Evolutionary conservation across 2,329 filamentous ascomycete species (phyloP).

Genomic region (Clonostachys chloroleuca): DNA sequence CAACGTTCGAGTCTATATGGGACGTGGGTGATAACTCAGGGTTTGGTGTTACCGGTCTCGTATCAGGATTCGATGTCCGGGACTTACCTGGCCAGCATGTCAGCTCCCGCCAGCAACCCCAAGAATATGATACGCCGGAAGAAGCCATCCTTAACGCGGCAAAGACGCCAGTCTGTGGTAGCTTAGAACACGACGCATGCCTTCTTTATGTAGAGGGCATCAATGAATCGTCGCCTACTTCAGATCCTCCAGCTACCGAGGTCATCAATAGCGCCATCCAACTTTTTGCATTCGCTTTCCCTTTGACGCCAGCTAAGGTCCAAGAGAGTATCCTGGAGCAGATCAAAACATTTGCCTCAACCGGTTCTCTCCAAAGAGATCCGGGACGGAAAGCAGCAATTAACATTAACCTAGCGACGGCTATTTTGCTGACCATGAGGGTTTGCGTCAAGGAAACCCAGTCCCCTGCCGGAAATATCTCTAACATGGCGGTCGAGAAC

Average conservation of each 20-base stretch:
- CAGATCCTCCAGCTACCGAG: slow-evolving; percentile 84
- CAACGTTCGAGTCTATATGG: slow-evolving; percentile 91
- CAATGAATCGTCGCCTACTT: slow-evolving; percentile 39
- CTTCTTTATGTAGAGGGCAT: slow-evolving; percentile 61
- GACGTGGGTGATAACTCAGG: slow-evolving; percentile 92
- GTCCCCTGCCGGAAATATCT: slow-evolving; percentile 68
- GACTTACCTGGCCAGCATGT: slow-evolving; percentile 67
- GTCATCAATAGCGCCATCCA: slow-evolving; percentile 94
- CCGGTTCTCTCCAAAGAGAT: slow-evolving; percentile 75
- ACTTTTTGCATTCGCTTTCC: slow-evolving; percentile 86
- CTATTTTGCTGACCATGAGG: slow-evolving; percentile 74
- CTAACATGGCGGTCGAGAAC: slow-evolving; percentile 72
- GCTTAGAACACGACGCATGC: slow-evolving; percentile 85
- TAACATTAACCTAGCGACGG: slow-evolving; percentile 82
- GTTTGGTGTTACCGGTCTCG: slow-evolving; percentile 85
- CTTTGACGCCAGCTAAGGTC: slow-evolving; percentile 82
- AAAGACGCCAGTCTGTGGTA: slow-evolving; percentile 71
- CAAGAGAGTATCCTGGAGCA: slow-evolving; percentile 97
- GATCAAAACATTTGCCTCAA: slow-evolving; percentile 82
- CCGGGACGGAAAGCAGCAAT: slow-evolving; percentile 86
- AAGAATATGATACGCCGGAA: slow-evolving; percentile 56
- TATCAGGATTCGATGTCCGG: slow-evolving; percentile 70
- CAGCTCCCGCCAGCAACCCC: slow-evolving; percentile 31
- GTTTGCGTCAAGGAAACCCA: slow-evolving; percentile 79
- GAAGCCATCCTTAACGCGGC: slow-evolving; percentile 58